Base-by-base conservation (phyloP, 169 alveolate genomes). In the Eimeria falciformis region DNA sequence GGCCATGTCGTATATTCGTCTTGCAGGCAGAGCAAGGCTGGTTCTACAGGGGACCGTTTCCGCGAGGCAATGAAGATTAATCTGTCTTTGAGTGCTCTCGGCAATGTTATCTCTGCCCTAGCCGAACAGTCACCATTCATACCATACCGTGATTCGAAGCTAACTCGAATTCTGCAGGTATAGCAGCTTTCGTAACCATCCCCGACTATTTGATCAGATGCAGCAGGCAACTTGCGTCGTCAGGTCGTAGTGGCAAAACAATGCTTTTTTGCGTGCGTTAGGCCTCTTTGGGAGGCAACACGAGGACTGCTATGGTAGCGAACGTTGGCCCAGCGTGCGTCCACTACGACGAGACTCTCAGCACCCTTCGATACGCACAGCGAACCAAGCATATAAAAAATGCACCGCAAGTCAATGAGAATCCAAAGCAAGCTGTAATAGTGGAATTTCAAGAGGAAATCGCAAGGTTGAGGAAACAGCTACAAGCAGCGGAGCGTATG, bases 141-240 rank as follows among this genome's bases (percentile, higher is more conserved):
- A 56, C 99, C 99, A 0, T 98, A 98, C 95, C 93, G 99, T 47
- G 99, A 98, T 92, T 97, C 99, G 37, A 98, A 98, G 95, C 96
- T 97, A 40, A 98, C 99, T 1, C 92, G 98, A 47, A 94, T 97
- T 81, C 94, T 97, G 47, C 96, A 96, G 94, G 97, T 79, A 50
- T 3, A 29, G 12, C 62, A 40, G 17, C 37, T 43, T 4, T 73
- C 23, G 58, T 58, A 43, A 33, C 37, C 62, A 53, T 17, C 45
- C 21, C 12, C 12, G 9, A 21, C 83, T 43, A 33, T n/a, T 21
- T 40, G 21, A n/a, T n/a, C n/a, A n/a, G n/a, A n/a, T n/a, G n/a
- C n/a, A n/a, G n/a, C n/a, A n/a, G n/a, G n/a, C n/a, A n/a, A n/a
- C n/a, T n/a, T n/a, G n/a, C n/a, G n/a, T n/a, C n/a, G n/a, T n/a